Evolutionary conservation across 1,139 yeast genomes (phyloP).

Genomic region (Spencermartinsiella ligniputridi): DNA sequence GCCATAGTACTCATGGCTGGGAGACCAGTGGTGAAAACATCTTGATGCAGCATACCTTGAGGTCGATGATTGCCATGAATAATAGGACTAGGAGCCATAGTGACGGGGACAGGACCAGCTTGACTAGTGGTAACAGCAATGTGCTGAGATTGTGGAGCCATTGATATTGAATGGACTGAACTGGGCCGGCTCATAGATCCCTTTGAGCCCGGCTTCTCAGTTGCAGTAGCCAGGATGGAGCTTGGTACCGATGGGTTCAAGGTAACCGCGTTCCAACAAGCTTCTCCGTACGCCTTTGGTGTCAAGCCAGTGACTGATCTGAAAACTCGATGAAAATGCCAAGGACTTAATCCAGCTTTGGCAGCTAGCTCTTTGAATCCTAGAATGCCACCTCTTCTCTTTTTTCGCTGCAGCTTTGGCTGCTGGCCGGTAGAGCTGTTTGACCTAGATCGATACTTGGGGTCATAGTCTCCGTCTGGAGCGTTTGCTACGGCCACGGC

Average conservation of each 20-base stretch:
- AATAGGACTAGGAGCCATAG: background rate
- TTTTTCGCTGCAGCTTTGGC: conserved; percentile 39
- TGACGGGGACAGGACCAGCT: background rate
- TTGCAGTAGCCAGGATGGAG: conserved; percentile 13
- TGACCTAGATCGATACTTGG: conserved; percentile 1
- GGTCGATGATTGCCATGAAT: background rate
- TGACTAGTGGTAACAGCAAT: background rate
- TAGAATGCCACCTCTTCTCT: conserved; percentile 80
- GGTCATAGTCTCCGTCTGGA: conserved; percentile 18
- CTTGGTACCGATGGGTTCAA: conserved; percentile 20
- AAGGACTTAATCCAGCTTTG: conserved; percentile 78
- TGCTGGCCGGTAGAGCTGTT: conserved; percentile 4
- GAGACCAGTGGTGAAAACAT: background rate
- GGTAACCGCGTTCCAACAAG: conserved; percentile 68
- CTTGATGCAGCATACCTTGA: background rate
- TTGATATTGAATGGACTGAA: background rate
- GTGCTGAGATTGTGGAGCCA: background rate
- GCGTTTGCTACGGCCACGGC: conserved; percentile 27
- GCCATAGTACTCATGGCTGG: background rate
- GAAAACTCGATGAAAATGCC: conserved; percentile 92
- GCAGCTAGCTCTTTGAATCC: conserved; percentile 88
- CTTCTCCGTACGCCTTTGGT: conserved; percentile 85
- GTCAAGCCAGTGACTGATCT: conserved; percentile 81
- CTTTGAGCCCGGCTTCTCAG: background rate
- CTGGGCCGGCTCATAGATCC: background rate